A percentile compares a stretch with the other conserved stretches of the same genome.
Conservation (phyloP, 176 grass and related monocot genomes). For the Triticum aestivum region DNA sequence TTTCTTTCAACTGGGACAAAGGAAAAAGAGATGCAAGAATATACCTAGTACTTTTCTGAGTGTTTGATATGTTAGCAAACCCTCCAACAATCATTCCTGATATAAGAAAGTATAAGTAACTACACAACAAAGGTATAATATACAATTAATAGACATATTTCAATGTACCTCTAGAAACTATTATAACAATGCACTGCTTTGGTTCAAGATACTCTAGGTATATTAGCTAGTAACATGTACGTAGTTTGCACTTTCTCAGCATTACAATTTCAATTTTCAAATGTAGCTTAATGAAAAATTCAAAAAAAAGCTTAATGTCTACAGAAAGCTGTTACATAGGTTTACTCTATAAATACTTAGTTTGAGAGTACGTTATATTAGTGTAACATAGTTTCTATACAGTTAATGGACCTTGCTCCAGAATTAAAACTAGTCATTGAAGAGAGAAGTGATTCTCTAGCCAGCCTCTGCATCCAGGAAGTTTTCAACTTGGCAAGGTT, state of each 20-base stretch:
- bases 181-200: not conserved
- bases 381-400: too few relatives aligned
- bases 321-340: not conserved
- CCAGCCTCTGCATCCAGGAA: too few relatives aligned
- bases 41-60: slow-evolving; percentile 75
- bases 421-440: too few relatives aligned
- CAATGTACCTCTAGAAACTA: not conserved
- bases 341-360: not conserved
- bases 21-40: not conserved
- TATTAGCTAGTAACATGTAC: not conserved
- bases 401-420: too few relatives aligned
- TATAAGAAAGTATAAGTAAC: slow-evolving; percentile 19
- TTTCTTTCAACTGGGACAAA: not conserved
- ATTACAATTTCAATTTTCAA: not conserved
- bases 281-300: not conserved
- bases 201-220: slow-evolving; percentile 12
- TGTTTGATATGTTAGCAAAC: slow-evolving; percentile 87
- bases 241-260: not conserved
- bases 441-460: too few relatives aligned
- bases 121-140: not conserved
- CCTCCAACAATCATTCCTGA: slow-evolving; percentile 82
- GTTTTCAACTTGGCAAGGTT: too few relatives aligned
- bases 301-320: not conserved
- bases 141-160: not conserved
- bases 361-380: too few relatives aligned